Conservation (phyloP, 192 early-diverging fungal genomes). For the Spinellus fusiger region DNA sequence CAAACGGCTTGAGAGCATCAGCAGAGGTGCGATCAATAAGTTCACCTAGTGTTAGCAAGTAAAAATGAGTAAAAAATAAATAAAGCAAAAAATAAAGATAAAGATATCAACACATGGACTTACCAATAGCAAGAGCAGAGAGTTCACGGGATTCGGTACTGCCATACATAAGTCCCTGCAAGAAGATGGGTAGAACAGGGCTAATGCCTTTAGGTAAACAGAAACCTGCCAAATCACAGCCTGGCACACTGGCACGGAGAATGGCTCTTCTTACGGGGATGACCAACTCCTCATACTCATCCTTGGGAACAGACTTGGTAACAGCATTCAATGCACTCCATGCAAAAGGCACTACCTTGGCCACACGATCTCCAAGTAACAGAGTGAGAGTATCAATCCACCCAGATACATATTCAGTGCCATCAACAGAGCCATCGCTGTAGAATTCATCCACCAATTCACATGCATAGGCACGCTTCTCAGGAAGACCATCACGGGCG, state of each 20-base stretch:
- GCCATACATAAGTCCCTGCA: constrained; percentile 90
- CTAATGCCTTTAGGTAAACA: constrained; percentile 89
- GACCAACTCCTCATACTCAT: constrained; percentile 81
- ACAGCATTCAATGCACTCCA: constrained; percentile 81
- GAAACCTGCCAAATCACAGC: constrained; percentile 73
- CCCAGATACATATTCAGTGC: constrained; percentile 64
- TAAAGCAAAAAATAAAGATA: neutral
- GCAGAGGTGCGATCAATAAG: constrained; percentile 65
- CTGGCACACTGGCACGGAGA: constrained; percentile 44
- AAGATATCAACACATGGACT: constrained; percentile 30
- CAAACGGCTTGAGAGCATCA: constrained; percentile 78
- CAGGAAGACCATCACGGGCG: constrained; percentile 51
- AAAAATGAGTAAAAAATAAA: neutral
- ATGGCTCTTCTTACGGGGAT: constrained; percentile 62
- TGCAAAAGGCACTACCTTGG: constrained; percentile 59
- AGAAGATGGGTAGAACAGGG: constrained; percentile 86
- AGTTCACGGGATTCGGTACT: constrained; percentile 78
- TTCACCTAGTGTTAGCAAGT: constrained; percentile 24
- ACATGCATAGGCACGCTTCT: constrained; percentile 51
- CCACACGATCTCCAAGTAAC: constrained; percentile 56
- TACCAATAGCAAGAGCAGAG: constrained; percentile 82
- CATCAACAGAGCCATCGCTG: constrained; percentile 51
- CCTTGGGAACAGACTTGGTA: constrained; percentile 79
- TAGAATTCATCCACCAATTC: constrained; percentile 62
- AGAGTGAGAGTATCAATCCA: constrained; percentile 75